A percentile compares a stretch with the other conserved stretches of the same genome.
These are phyloP conservation scores for Mortierella claussenii DNA, from an alignment of 192 early-diverging fungal genomes.

Conservation along the genomic window DNA sequence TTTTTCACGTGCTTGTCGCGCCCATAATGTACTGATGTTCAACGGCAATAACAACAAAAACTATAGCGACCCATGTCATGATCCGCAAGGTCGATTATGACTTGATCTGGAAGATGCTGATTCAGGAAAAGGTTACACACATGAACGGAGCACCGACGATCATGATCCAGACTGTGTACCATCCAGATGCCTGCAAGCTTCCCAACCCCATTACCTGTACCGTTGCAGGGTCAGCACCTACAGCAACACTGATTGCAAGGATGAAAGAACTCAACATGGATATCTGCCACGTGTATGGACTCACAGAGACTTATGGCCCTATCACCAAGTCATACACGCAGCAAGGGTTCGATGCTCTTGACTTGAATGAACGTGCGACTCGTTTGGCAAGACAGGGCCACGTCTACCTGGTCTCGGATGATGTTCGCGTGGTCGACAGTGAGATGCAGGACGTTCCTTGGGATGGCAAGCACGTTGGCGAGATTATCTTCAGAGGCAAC, in stretches of 20 bases:
- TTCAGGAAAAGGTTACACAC: constrained; percentile 61
- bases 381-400: constrained; percentile 65
- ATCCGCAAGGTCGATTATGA: constrained; percentile 67
- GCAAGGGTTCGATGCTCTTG: constrained; percentile 34
- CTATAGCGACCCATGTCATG: constrained; percentile 57
- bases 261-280: constrained; percentile 63
- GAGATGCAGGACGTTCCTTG: constrained; percentile 56
- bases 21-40: too few species aligned
- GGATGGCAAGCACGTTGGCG: constrained; percentile 65
- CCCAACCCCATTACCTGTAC: constrained; percentile 48
- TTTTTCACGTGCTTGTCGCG: neutral
- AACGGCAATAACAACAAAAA: too few species aligned
- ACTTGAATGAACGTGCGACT: constrained; percentile 40
- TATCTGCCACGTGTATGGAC: constrained; percentile 69
- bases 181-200: constrained; percentile 53
- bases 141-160: constrained; percentile 70
- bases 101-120: constrained; percentile 61
- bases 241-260: constrained; percentile 57
- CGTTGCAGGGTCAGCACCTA: constrained; percentile 63
- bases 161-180: constrained; percentile 63
- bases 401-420: constrained; percentile 60
- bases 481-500: constrained; percentile 68
- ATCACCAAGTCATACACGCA: constrained; percentile 54
- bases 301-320: constrained; percentile 71
- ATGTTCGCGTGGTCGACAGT: constrained; percentile 59